phyloP scores from a whole-genome alignment of 116 monocot species.

The Iris pallida region DNA sequence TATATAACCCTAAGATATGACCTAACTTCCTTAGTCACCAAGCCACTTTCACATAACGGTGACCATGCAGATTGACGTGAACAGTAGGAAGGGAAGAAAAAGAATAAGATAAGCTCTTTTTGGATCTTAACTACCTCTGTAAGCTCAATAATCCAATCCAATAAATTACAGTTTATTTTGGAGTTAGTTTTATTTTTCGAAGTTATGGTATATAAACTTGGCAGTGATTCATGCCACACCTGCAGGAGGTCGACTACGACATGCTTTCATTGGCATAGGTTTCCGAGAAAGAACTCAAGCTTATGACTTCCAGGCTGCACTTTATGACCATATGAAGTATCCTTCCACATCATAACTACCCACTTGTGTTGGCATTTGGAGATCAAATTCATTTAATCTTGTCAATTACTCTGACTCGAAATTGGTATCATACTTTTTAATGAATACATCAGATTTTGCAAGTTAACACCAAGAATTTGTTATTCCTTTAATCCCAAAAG shows the following conservation, averaged over 20 bases:
- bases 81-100: neutral
- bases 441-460: too few relatives aligned
- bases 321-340: constrained; percentile 99
- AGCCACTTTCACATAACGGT: too few relatives aligned
- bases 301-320: constrained; percentile 98
- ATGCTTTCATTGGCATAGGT: constrained; percentile 98
- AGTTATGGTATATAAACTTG: neutral
- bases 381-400: too few relatives aligned
- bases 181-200: neutral
- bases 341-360: constrained; percentile 22
- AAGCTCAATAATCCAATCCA: neutral
- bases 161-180: neutral
- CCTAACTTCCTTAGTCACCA: too few relatives aligned
- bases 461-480: neutral
- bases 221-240: neutral
- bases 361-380: constrained; percentile 1
- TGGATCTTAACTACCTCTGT: neutral
- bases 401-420: too few relatives aligned
- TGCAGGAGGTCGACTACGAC: constrained; percentile 75
- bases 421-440: too few relatives aligned
- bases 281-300: constrained; percentile 92
- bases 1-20: too few relatives aligned
- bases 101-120: neutral
- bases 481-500: constrained; percentile 50
- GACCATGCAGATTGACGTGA: too few relatives aligned